A percentile compares a stretch with the other conserved stretches of the same genome.
Evolutionary conservation across 2,329 filamentous ascomycete genomes (phyloP).

Genomic region (Lasiodiplodia sp.): DNA sequence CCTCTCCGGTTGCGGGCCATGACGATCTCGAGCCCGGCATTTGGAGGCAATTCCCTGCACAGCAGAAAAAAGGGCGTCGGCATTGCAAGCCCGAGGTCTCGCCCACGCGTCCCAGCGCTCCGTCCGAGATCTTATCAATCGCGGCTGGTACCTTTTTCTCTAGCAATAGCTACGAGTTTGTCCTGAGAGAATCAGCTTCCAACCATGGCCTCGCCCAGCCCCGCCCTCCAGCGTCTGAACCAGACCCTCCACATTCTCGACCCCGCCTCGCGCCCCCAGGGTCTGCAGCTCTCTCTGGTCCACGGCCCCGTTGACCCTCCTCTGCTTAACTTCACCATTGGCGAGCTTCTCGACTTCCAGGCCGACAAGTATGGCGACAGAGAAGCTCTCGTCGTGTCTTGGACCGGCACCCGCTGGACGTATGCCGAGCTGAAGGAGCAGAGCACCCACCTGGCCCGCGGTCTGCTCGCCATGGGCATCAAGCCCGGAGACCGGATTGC

Average conservation of each 20-base stretch:
- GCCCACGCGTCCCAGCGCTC: neutral
- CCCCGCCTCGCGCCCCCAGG: conserved; percentile 20
- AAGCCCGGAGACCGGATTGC: conserved; percentile 73
- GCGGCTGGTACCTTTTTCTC: conserved; percentile 1
- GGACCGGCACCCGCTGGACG: conserved; percentile 77
- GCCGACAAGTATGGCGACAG: conserved; percentile 64
- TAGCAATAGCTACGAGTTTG: neutral
- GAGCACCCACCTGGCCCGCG: conserved; percentile 49
- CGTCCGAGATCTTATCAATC: conserved; percentile 14
- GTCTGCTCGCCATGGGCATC: conserved; percentile 70
- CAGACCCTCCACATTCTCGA: conserved; percentile 25
- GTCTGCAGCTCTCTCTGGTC: conserved; percentile 60
- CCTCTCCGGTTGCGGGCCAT: conserved; percentile 16
- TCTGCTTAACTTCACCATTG: conserved; percentile 74
- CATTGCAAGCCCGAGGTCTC: neutral
- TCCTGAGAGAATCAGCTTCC: neutral
- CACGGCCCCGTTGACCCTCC: conserved; percentile 73
- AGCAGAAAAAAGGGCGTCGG: neutral
- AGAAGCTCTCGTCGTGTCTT: conserved; percentile 72
- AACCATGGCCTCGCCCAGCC: conserved; percentile 18
- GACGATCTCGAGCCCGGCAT: conserved; percentile 2
- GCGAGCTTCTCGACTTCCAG: conserved; percentile 76
- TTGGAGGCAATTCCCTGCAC: neutral
- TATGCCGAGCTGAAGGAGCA: conserved; percentile 56
- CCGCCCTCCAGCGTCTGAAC: conserved; percentile 25